Percentiles rank a stretch among this genome's conserved stretches.
Conservation (phyloP, 441 rosid genomes). For the Jatropha multifida region DNA sequence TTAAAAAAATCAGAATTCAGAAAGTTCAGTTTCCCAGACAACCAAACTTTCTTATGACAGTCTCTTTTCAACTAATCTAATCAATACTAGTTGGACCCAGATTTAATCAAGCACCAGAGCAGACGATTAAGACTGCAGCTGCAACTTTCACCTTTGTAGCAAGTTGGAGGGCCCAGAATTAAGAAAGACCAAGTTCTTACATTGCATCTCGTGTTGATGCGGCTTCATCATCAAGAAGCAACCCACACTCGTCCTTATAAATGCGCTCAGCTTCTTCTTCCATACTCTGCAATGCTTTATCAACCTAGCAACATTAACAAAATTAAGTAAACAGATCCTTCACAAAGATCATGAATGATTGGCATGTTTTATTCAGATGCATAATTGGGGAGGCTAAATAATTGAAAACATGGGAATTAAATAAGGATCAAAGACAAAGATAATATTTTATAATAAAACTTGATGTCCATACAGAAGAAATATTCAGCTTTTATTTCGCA, state of each 20-base stretch:
- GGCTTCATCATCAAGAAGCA: slow-evolving; percentile 91
- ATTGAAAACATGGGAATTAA: background rate
- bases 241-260: slow-evolving; percentile 77
- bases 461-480: background rate
- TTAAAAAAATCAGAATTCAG: background rate
- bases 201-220: slow-evolving; percentile 97
- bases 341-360: background rate
- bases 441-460: background rate
- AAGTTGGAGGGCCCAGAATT: background rate
- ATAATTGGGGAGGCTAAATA: background rate
- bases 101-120: background rate
- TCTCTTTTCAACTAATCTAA: background rate
- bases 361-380: background rate
- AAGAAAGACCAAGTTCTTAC: slow-evolving; percentile 46
- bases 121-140: background rate
- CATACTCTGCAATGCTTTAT: slow-evolving; percentile 82
- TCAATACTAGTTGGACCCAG: background rate
- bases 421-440: background rate
- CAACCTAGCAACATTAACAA: slow-evolving; percentile 54
- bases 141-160: background rate
- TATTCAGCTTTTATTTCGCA: background rate
- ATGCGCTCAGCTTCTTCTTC: slow-evolving; percentile 94
- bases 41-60: background rate
- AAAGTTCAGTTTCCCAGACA: background rate
- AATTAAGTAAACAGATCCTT: slow-evolving; percentile 9